Base-by-base conservation (phyloP, 2,329 filamentous ascomycete genomes). In the Aureobasidium melanogenum region DNA sequence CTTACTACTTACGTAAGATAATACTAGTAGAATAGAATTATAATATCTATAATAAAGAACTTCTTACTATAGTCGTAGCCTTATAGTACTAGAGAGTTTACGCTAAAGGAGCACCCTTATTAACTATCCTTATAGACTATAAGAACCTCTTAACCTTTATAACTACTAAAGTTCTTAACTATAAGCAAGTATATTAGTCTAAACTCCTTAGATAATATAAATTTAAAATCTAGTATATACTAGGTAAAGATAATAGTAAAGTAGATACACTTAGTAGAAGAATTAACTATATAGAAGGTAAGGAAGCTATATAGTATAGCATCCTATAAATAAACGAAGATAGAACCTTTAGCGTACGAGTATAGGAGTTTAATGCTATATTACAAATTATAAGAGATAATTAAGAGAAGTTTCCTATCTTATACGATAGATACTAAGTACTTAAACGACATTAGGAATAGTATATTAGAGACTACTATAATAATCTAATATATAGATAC, bases 1-100 rank as follows among this genome's bases (percentile, higher is more conserved):
- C 59, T 17, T 66, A 66, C 55, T 64, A 63, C 51, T 66, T 54
- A 36, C 34, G 47, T 34, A 64, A 63, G 38, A 64, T 66, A 32
- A 61, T 30, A 36, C 64, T 30, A 10, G 47, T 22, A 30, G 63
- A 66, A 61, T n/a, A 60, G 39, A 63, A 63, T 56, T 66, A 66
- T 38, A 32, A 64, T 30, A 62, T 66, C 32, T 17, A 57, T 57
- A 17, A 57, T 12, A 57, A 57, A 34, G 52, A 57, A 57, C 39
- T 57, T 32, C 52, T 55, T 5, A n/a, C 51, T 8, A 55, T 55
- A 30, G 24, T 60, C 14, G 26, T n/a, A 39, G 57, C 50, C 24
- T 60, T 66, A 3, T 12, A 60, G 30, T 34, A 65, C 28, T 66
- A 47, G 62, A 58, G 46, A 36, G 32, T 36, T 36, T 36, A 36